Evolutionary conservation across 768 basidiomycete genomes (phyloP).

Genomic region (Rhizopogon salebrosus): DNA sequence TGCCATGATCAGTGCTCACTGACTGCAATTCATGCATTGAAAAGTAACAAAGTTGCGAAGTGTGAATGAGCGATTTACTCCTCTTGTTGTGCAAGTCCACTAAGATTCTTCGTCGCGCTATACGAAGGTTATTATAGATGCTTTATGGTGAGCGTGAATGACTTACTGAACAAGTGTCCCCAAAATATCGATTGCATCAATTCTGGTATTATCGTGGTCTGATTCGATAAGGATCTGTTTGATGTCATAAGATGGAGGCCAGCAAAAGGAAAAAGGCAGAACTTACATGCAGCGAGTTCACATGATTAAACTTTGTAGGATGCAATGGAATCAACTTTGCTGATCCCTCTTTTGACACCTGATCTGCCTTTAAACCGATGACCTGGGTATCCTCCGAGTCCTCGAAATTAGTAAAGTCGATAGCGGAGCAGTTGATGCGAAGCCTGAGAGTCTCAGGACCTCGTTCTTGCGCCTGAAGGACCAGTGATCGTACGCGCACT

Average conservation of each 20-base stretch:
- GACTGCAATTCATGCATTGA: background rate
- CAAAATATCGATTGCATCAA: constrained; percentile 62
- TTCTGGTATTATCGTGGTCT: constrained; percentile 66
- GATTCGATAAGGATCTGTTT: constrained; percentile 62
- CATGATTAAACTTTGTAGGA: constrained; percentile 65
- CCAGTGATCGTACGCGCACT: constrained; percentile 57
- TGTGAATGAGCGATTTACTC: constrained; percentile 7
- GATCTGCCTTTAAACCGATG: constrained; percentile 44
- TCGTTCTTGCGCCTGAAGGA: constrained; percentile 40
- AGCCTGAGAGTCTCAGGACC: constrained; percentile 63
- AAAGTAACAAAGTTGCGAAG: background rate
- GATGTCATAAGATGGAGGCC: background rate
- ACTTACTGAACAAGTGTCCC: constrained; percentile 57
- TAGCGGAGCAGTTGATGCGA: constrained; percentile 49
- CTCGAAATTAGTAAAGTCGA: constrained; percentile 67
- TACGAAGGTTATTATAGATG: constrained; percentile 3
- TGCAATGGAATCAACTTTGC: constrained; percentile 44
- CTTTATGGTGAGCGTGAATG: background rate
- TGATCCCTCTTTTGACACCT: constrained; percentile 37
- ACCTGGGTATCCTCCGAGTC: constrained; percentile 52
- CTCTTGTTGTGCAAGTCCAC: constrained; percentile 32
- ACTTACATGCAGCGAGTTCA: constrained; percentile 58
- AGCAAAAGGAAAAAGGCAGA: background rate
- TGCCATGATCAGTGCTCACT: background rate
- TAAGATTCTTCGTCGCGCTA: constrained; percentile 34